Evolutionary conservation across 1,284 basidiomycete species (phyloP), one percentile per base, ranked within the genome.

Genomic region (Trichosporon sp.): DNA sequence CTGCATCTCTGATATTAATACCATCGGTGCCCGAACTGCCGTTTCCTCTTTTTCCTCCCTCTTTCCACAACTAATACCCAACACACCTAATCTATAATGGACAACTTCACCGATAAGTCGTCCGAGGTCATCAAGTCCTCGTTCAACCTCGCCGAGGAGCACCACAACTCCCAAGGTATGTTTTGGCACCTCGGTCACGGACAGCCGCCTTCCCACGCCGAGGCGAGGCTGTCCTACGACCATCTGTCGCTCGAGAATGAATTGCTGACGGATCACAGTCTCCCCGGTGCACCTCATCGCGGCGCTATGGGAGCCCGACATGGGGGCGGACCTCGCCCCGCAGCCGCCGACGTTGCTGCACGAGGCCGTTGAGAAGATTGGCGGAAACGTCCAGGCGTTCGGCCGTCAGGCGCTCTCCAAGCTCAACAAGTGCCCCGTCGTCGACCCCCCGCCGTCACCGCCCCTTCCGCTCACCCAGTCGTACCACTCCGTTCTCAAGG

Each of bases 371-470:
- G 83, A 84, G 67, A 78, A 80, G 66, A 73, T 83, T 27, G 80
- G 81, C 56, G 82, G 77, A 44, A 82, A 84, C 70, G 56, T 75
- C 15, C 78, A 73, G 9, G 25, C 70, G 23, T 83, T 84, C 74
- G 77, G 78, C 62, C 77, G 83, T 15, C 74, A 78, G 25, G 74
- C 83, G 34, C 71, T 78, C 65, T 77, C 77, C 12, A 75, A 76
- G 44, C 73, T 83, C 68, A 83, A 83, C 72, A 78, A 91, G 65
- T 84, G 95, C 6, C 93, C 95, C 2, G 86, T 90, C 6, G 92
- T 96, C 83, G 89, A 88, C 42, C 95, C 94, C 32, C 86, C 92
- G 18, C 95, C 95, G 0, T 90, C 92, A 65, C 92, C 94, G 53
- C 87, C 89, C 32, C 67, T 83, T 12, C 85, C 88, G 1, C 80